Evolutionary conservation across 768 basidiomycete species (phyloP).

Genomic region (Naganishia vaughanmartiniae): DNA sequence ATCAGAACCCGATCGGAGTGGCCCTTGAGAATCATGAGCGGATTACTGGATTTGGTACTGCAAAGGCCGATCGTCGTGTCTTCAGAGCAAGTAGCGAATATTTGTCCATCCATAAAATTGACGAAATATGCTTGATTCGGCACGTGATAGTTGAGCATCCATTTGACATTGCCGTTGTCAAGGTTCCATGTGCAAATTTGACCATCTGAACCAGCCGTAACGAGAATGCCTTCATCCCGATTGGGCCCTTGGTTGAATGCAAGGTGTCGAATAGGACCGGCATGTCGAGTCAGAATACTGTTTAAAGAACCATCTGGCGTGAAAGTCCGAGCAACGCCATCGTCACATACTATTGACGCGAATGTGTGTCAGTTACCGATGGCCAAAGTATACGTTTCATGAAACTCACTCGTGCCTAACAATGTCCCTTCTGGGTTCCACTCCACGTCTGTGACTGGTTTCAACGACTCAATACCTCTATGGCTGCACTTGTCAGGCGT

Average conservation of each 20-base stretch:
- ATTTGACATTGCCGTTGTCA: slow-evolving; percentile 23
- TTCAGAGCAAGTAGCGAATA: slow-evolving; percentile 48
- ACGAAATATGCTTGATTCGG: slow-evolving; percentile 49
- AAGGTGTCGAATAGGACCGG: slow-evolving; percentile 42
- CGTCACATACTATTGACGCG: slow-evolving; percentile 35
- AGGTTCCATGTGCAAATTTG: slow-evolving; percentile 27
- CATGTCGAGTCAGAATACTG: slow-evolving; percentile 28
- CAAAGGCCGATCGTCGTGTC: slow-evolving; percentile 47
- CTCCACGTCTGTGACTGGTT: slow-evolving; percentile 41
- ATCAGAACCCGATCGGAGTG: slow-evolving; percentile 45
- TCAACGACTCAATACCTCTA: slow-evolving; percentile 42
- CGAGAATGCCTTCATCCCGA: slow-evolving; percentile 22
- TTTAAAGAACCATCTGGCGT: slow-evolving; percentile 42
- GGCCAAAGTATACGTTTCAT: background rate
- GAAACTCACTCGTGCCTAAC: slow-evolving; percentile 42
- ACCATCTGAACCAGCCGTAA: slow-evolving; percentile 27
- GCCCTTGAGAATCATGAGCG: slow-evolving; percentile 31
- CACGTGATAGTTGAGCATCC: slow-evolving; percentile 21
- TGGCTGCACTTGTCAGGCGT: slow-evolving; percentile 36
- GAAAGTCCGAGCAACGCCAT: slow-evolving; percentile 46
- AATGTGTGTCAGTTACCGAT: background rate
- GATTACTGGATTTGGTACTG: slow-evolving; percentile 38
- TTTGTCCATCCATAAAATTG: slow-evolving; percentile 49
- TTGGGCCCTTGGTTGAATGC: slow-evolving; percentile 36
- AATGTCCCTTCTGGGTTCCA: slow-evolving; percentile 49